Evolutionary conservation across 208 protist species (phyloP), one percentile per base, ranked within the genome.

Genomic region (Wallacemonas sp.): DNA sequence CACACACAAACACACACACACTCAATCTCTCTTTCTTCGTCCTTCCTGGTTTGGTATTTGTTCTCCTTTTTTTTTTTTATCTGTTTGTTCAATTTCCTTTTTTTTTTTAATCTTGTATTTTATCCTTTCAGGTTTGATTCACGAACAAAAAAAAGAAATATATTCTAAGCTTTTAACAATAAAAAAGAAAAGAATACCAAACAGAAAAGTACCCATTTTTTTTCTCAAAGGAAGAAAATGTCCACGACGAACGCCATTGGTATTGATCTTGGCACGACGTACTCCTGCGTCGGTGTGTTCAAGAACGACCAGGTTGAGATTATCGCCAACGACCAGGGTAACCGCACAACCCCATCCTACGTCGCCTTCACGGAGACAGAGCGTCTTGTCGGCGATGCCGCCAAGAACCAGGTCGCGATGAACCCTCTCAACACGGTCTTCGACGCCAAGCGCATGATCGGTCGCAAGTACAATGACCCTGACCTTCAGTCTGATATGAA

Each of bases 211-310:
- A n/a, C n/a, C n/a, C n/a, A n/a, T n/a, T n/a, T n/a, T 49, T 19
- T 21, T 19, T 19, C 12, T 24, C 27, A 62, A 68, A 6, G 36
- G 14, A 41, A 6, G 36, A 41, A 14, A 41, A 41, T 41, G 36
- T 41, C 36, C 36, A 53, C 66, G 39, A 74, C 65, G 22, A 72
- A 74, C 46, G 84, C 87, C 49, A 88, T 96, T 47, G 90, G 89
- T 68, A 98, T 98, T 73, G 96, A 98, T 86, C 80, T 98, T 19
- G 96, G 96, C 34, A 99, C 97, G 22, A 99, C 97, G 28, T 98
- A 99, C 87, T 98, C 90, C 41, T 98, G 97, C 80, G 97, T 99
- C 26, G 98, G 96, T 67, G 95, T 99, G 28, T 99, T 90, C 77
- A 93, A 97, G 81, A 98, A 98, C 66, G 97, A 98, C 9, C 88